Conservation (phyloP, 78 protist genomes). For the Dictyostelium firmibasis region DNA sequence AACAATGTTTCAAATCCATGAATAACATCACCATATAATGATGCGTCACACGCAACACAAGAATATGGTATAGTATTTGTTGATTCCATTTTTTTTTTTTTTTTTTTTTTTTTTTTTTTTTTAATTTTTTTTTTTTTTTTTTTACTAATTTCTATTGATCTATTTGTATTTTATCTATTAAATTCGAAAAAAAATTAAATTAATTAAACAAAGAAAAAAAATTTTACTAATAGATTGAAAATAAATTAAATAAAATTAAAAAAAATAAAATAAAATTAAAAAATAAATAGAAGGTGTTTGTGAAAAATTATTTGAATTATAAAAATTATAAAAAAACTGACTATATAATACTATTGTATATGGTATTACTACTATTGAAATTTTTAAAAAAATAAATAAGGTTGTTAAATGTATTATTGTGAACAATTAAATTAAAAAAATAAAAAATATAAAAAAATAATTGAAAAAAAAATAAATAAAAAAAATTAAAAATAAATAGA, state of each 20-base stretch:
- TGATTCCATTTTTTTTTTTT: neutral
- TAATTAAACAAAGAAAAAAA: no score
- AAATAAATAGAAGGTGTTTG: no score
- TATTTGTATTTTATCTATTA: neutral
- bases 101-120: no score
- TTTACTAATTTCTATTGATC: neutral
- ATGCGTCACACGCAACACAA: neutral
- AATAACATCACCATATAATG: neutral
- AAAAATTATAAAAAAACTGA: no score
- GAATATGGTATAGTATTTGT: neutral
- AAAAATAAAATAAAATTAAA: no score
- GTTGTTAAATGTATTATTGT: neutral
- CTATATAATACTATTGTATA: no score
- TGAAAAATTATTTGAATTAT: neutral
- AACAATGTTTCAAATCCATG: neutral
- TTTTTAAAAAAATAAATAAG: neutral
- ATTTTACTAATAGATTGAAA: neutral
- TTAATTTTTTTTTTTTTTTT: neutral
- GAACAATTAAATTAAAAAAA: neutral
- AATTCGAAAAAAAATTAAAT: no score
- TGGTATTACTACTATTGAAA: no score
- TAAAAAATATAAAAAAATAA: no score
- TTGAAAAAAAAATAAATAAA: no score
- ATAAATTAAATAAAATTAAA: no score
- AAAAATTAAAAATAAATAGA: no score